These are phyloP conservation scores for Cercospora sojina DNA, from an alignment of 2,329 filamentous ascomycete genomes.

Conservation along the genomic window DNA sequence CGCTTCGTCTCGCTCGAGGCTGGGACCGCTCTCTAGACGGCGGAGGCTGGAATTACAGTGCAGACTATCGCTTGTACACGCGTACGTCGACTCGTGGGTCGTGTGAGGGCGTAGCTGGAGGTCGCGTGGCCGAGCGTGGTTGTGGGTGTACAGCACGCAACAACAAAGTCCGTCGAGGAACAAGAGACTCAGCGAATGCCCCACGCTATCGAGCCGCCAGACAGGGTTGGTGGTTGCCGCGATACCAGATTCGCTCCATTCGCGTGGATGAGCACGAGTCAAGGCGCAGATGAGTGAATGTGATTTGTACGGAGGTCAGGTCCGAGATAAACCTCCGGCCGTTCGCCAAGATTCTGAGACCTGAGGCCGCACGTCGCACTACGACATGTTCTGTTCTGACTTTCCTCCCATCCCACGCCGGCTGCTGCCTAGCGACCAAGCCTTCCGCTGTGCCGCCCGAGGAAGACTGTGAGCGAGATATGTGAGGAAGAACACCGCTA, in stretches of 20 bases:
- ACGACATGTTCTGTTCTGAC: not conserved
- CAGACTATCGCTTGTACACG: not conserved
- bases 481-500: not conserved
- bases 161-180: conserved; percentile 18
- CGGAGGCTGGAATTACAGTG: conserved; percentile 5
- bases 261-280: conserved; percentile 3
- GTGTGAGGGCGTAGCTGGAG: conserved; percentile 17
- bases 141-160: conserved; percentile 7
- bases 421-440: not conserved
- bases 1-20: conserved; percentile 13
- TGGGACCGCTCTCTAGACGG: conserved; percentile 12
- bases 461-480: not conserved
- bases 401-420: not conserved
- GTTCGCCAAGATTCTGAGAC: not conserved
- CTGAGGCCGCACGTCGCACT: conserved; percentile 10
- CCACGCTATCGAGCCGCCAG: conserved; percentile 18
- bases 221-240: conserved; percentile 15
- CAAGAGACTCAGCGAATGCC: conserved; percentile 10
- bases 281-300: not conserved
- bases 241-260: conserved; percentile 7
- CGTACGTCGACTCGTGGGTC: conserved; percentile 10
- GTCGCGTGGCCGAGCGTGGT: conserved; percentile 6
- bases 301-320: conserved; percentile 6
- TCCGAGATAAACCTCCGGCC: conserved; percentile 5
- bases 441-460: not conserved